Conservation (phyloP, 768 basidiomycete genomes). For the Russula ochroleuca region DNA sequence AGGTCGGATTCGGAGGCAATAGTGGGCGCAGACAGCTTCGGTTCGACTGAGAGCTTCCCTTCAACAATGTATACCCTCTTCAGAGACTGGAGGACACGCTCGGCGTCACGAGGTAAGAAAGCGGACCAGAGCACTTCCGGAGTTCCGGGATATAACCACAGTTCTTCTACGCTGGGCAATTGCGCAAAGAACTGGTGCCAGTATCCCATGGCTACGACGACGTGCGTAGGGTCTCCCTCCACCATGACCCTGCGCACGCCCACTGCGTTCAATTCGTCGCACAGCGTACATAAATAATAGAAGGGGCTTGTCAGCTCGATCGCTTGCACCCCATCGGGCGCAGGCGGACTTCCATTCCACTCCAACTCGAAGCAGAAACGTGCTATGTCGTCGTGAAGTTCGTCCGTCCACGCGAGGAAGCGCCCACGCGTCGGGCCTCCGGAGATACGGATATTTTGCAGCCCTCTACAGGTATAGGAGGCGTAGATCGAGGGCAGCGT, state of each 20-base stretch:
- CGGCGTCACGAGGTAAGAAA: background rate
- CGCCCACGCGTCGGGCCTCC: constrained; percentile 18
- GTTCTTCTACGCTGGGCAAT: constrained; percentile 5
- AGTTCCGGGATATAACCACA: constrained; percentile 15
- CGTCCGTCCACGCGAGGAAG: constrained; percentile 17
- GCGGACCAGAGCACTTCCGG: constrained; percentile 8
- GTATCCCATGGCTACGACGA: background rate
- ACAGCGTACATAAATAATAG: constrained; percentile 8
- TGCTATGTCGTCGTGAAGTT: background rate
- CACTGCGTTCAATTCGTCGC: constrained; percentile 9
- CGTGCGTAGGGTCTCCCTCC: constrained; percentile 1
- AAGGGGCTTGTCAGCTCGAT: constrained; percentile 13
- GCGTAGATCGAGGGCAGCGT: constrained; percentile 5
- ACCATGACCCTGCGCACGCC: constrained; percentile 5
- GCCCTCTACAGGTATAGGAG: background rate
- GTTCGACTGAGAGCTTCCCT: background rate
- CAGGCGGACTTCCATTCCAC: constrained; percentile 6
- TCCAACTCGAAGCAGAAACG: constrained; percentile 22
- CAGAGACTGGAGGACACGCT: background rate
- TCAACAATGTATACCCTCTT: constrained; percentile 13
- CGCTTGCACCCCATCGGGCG: constrained; percentile 1
- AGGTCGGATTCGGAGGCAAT: background rate
- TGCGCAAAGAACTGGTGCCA: constrained; percentile 12
- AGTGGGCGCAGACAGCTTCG: background rate
- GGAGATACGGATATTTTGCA: constrained; percentile 12